Percentiles rank a stretch among this genome's conserved stretches.
These are phyloP conservation scores for Colletotrichum kahawae DNA, from an alignment of 2,329 filamentous ascomycete species.

Conservation along the genomic window DNA sequence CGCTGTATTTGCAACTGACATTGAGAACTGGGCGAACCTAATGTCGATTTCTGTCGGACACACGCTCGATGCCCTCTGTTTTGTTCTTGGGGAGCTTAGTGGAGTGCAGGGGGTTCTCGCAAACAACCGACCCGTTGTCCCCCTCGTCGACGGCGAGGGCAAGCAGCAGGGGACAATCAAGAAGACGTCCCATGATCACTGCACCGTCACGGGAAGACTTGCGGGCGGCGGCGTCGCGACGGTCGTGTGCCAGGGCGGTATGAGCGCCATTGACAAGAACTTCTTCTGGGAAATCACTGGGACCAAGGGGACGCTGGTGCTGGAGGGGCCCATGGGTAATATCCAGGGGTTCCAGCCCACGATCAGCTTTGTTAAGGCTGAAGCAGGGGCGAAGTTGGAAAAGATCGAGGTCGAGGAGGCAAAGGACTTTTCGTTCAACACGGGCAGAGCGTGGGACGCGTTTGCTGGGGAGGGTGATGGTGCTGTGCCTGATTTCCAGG, in stretches of 20 bases:
- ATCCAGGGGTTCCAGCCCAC: neutral
- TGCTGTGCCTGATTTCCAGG: neutral
- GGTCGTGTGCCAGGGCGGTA: neutral
- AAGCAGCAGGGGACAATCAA: neutral
- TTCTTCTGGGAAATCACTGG: neutral
- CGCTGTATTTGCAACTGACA: neutral
- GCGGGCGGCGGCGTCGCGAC: neutral
- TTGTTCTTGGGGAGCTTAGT: neutral
- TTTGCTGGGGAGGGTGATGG: neutral
- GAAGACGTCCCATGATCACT: neutral
- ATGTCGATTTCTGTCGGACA: neutral
- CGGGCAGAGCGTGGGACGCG: neutral
- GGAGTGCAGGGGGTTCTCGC: neutral
- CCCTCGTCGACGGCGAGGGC: neutral
- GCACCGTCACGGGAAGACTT: neutral
- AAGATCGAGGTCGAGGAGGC: neutral
- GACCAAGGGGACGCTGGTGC: neutral
- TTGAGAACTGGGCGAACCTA: neutral
- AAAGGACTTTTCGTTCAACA: neutral
- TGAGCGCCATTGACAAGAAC: neutral
- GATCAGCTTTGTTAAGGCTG: neutral
- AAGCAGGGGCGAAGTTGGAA: neutral
- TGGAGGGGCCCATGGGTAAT: neutral
- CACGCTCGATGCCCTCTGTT: neutral
- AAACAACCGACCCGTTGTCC: neutral